Evolutionary conservation across 2,329 filamentous ascomycete species (phyloP).

Genomic region (Harringtonia lauricola): DNA sequence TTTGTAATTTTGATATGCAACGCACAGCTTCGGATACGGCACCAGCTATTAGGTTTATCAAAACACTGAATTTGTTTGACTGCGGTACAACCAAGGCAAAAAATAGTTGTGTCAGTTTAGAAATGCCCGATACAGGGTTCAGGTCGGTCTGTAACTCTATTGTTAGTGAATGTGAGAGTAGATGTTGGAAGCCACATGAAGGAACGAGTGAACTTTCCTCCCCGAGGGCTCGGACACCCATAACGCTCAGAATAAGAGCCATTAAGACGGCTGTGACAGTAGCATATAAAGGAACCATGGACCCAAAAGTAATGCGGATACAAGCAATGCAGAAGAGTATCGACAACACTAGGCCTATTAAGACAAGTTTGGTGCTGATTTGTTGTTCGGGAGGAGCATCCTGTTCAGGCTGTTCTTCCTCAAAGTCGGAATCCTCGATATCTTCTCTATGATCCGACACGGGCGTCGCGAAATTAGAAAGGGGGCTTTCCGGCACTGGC

Average conservation of each 20-base stretch:
- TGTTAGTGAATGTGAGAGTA: background rate
- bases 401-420: slow-evolving; percentile 31
- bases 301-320: slow-evolving; percentile 73
- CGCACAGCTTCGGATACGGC: slow-evolving; percentile 45
- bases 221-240: slow-evolving; percentile 57
- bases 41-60: slow-evolving; percentile 90
- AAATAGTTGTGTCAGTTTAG: slow-evolving; percentile 89
- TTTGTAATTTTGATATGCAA: too few relatives aligned
- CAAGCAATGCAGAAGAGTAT: slow-evolving; percentile 69
- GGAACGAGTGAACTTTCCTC: slow-evolving; percentile 28
- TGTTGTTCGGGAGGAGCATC: slow-evolving; percentile 81
- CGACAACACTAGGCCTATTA: slow-evolving; percentile 65
- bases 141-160: slow-evolving; percentile 54
- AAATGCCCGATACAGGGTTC: slow-evolving; percentile 93
- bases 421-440: slow-evolving; percentile 9
- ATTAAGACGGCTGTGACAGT: slow-evolving; percentile 73
- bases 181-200: too few relatives aligned
- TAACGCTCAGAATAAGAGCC: slow-evolving; percentile 67
- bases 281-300: slow-evolving; percentile 64
- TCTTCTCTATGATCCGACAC: slow-evolving; percentile 4
- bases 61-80: slow-evolving; percentile 70
- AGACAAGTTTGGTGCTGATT: slow-evolving; percentile 59
- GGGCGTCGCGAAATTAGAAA: slow-evolving; percentile 7
- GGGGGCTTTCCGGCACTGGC: slow-evolving; percentile 7
- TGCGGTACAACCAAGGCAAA: slow-evolving; percentile 84